These are phyloP conservation scores for Aureobasidium sp. DNA, from an alignment of 2,329 filamentous ascomycete genomes.

Conservation along the genomic window DNA sequence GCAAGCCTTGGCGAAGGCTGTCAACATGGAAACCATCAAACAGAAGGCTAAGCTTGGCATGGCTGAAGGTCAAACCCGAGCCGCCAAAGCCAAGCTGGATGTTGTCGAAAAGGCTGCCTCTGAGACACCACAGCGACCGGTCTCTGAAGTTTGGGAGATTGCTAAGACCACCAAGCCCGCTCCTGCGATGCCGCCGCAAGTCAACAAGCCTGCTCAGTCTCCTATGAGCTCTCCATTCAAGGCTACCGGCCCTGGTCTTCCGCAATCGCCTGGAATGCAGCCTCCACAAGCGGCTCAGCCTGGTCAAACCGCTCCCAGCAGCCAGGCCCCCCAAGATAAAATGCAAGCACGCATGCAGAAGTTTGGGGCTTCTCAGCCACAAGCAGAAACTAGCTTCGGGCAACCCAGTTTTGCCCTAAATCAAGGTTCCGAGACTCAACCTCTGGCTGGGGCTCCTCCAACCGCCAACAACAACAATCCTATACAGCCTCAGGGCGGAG, in stretches of 20 bases:
- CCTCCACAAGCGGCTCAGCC: constrained; percentile 7
- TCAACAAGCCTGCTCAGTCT: constrained; percentile 20
- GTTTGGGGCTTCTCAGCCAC: constrained; percentile 20
- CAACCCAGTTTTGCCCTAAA: constrained; percentile 19
- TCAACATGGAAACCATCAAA: constrained; percentile 28
- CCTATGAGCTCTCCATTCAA: constrained; percentile 20
- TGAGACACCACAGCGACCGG: constrained; percentile 78
- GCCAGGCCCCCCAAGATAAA: constrained; percentile 20
- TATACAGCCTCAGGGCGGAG: not conserved
- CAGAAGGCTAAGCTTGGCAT: constrained; percentile 47
- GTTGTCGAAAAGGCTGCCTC: constrained; percentile 73
- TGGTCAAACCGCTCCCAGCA: not conserved
- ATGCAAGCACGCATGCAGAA: constrained; percentile 23
- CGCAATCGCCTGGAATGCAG: constrained; percentile 8
- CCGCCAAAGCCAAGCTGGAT: constrained; percentile 62
- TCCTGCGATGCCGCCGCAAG: constrained; percentile 18
- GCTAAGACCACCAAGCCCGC: constrained; percentile 54
- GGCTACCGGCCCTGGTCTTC: constrained; percentile 14
- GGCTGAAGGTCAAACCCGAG: constrained; percentile 63
- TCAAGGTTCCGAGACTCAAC: constrained; percentile 12
- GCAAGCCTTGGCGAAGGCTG: constrained; percentile 23
- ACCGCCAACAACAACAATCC: constrained; percentile 1
- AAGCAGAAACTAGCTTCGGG: constrained; percentile 18
- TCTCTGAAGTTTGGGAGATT: constrained; percentile 78
- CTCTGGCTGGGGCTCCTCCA: constrained; percentile 18